Base-by-base conservation (phyloP, 306 rosid genomes). In the Quercus ilex region DNA sequence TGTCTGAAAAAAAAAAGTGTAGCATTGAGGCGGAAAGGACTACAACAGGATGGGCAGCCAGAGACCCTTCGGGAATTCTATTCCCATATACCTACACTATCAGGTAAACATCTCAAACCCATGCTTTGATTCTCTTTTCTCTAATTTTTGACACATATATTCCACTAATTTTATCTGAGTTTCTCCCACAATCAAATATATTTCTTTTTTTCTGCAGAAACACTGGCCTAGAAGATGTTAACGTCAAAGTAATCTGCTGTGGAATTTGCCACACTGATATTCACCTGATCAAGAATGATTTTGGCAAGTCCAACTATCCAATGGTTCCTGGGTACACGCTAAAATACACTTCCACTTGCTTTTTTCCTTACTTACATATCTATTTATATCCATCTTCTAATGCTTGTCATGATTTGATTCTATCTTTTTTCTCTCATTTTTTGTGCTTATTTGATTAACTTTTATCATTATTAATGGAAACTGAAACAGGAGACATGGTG, bases 61-160 rank as follows among this genome's bases (percentile, higher is more conserved):
- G 78, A 83, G 99, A 92, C 86, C 88, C 98, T n/a, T 89, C 98
- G 20, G 97, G 99, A 76, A 60, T 95, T 84, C 99, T 95, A 49
- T 79, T 97, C 17, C 96, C 99, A 0, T 90, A 88, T 82, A 78
- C 88, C 5, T 95, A 73, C 76, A 77, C 73, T 79, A 90, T 93
- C 14, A 89, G 99, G 99, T 88, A 4, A 60, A 9, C 33, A 38
- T 30, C 55, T 38, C 25, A 21, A 9, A 0, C 14, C 10, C 19
- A 46, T 5, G 31, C 8, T 8, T 71, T 25, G 10, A n/a, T 31
- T 17, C 1, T 4, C 6, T 25, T 64, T 1, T 26, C 14, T 46
- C 25, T 58, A 1, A n/a, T 28, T 41, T 11, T 3, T 1, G 28
- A 17, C 41, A 25, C 6, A 12, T 30, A 15, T 19, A 28, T 31